These are phyloP conservation scores for Thymus quinquecostatus DNA, from an alignment of 257 asterid species.

Conservation along the genomic window DNA sequence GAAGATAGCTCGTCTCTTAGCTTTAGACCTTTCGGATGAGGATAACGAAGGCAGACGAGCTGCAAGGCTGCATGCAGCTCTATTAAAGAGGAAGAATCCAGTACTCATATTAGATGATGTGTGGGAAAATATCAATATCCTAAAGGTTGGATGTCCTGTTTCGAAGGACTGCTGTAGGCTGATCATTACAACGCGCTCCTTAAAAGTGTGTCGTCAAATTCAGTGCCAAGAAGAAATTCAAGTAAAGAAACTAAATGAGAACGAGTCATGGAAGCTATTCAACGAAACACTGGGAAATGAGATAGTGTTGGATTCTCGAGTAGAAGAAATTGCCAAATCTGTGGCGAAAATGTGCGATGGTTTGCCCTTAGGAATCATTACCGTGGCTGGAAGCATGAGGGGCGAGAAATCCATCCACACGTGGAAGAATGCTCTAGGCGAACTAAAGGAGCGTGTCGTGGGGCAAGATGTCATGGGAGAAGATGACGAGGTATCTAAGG, in stretches of 20 bases:
- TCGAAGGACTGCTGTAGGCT: background rate
- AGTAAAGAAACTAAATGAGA: background rate
- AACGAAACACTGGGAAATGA: background rate
- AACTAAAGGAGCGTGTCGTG: background rate
- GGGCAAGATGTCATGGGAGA: conserved; percentile 15
- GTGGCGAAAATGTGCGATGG: conserved; percentile 21
- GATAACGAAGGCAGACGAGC: conserved; percentile 17
- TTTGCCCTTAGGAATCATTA: conserved; percentile 27
- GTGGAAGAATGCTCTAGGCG: conserved; percentile 8
- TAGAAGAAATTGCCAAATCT: background rate
- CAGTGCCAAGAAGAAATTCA: background rate
- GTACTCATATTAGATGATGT: conserved; percentile 26
- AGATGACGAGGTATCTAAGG: conserved; percentile 11
- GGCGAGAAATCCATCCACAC: conserved; percentile 14
- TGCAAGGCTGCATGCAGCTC: background rate
- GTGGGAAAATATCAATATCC: conserved; percentile 10
- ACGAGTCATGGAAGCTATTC: conserved; percentile 17
- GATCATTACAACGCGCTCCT: conserved; percentile 19
- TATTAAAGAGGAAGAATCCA: background rate
- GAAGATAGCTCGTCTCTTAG: conserved; percentile 12
- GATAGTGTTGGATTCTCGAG: background rate
- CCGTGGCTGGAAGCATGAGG: conserved; percentile 24
- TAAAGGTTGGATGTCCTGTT: conserved; percentile 24
- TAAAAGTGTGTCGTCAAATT: conserved; percentile 23
- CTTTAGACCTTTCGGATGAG: conserved; percentile 14